Conservation (phyloP, 2,329 filamentous ascomycete genomes). For the Talaromyces funiculosus region DNA sequence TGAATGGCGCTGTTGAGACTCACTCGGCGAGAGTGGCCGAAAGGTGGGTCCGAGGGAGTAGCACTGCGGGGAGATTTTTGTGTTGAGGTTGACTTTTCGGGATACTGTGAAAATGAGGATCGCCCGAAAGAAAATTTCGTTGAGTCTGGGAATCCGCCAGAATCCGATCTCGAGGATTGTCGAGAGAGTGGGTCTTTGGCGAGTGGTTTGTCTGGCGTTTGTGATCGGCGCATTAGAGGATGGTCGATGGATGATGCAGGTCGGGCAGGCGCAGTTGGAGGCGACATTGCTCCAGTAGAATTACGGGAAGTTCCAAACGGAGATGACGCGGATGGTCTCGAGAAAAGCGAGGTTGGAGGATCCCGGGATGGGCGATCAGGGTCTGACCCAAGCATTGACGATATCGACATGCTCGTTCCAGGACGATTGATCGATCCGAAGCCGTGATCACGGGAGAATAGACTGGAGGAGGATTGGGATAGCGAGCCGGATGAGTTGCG, state of each 20-base stretch:
- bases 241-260: constrained; percentile 52
- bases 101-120: constrained; percentile 29
- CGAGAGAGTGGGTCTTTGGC: constrained; percentile 40
- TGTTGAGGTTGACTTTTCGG: constrained; percentile 30
- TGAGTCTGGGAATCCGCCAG: constrained; percentile 31
- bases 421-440: constrained; percentile 49
- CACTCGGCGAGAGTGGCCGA: constrained; percentile 34
- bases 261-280: constrained; percentile 35
- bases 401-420: constrained; percentile 66
- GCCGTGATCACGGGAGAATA: constrained; percentile 51
- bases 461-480: constrained; percentile 34
- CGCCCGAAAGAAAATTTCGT: constrained; percentile 28
- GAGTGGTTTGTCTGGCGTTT: constrained; percentile 65
- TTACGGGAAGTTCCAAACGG: constrained; percentile 29
- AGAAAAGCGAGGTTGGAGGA: constrained; percentile 43
- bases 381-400: constrained; percentile 61
- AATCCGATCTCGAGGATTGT: constrained; percentile 34
- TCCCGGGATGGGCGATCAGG: constrained; percentile 44
- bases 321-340: constrained; percentile 36
- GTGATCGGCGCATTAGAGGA: constrained; percentile 58
- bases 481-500: constrained; percentile 36
- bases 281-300: constrained; percentile 38
- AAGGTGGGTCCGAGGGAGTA: constrained; percentile 29
- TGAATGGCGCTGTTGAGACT: constrained; percentile 41
- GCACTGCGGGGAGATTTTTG: constrained; percentile 30